Percentiles rank a stretch among this genome's conserved stretches.
These are phyloP conservation scores for Wickerhamomyces strasburgensis DNA, from an alignment of 805 yeast species.

Conservation along the genomic window DNA sequence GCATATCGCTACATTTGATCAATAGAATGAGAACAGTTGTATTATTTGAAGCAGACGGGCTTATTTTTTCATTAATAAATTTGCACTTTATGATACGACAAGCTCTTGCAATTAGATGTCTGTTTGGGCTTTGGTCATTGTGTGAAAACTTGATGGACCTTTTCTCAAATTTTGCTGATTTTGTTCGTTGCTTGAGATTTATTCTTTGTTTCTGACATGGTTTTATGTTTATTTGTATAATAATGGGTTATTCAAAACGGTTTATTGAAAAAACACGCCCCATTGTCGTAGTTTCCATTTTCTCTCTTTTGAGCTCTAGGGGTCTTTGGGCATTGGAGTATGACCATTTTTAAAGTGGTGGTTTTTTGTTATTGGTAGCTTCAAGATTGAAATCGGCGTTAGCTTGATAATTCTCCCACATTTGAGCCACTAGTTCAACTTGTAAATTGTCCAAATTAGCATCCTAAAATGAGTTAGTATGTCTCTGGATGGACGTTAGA, in stretches of 20 bases:
- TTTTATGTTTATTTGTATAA: constrained; percentile 1
- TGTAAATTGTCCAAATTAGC: constrained; percentile 65
- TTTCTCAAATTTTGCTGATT: no score
- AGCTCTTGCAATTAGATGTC: no score
- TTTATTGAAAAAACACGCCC: no score
- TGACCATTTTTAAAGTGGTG: constrained; percentile 33
- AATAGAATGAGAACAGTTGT: no score
- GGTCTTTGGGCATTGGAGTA: background rate
- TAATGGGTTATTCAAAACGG: constrained; percentile 2
- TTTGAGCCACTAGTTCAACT: constrained; percentile 63
- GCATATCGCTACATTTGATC: no score
- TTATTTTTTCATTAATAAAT: no score
- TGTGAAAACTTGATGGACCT: no score
- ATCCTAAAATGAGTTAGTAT: constrained; percentile 25
- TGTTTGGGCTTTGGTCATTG: no score
- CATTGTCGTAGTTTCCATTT: background rate
- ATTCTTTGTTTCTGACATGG: no score
- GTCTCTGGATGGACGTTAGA: background rate
- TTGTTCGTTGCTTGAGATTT: no score
- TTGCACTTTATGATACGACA: no score
- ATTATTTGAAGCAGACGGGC: no score
- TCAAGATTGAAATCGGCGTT: constrained; percentile 67
- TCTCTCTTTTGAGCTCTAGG: background rate
- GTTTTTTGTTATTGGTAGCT: constrained; percentile 57
- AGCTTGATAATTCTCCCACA: constrained; percentile 74